Evolutionary conservation across 345 rosid species (phyloP).

Genomic region (Brassica incana): DNA sequence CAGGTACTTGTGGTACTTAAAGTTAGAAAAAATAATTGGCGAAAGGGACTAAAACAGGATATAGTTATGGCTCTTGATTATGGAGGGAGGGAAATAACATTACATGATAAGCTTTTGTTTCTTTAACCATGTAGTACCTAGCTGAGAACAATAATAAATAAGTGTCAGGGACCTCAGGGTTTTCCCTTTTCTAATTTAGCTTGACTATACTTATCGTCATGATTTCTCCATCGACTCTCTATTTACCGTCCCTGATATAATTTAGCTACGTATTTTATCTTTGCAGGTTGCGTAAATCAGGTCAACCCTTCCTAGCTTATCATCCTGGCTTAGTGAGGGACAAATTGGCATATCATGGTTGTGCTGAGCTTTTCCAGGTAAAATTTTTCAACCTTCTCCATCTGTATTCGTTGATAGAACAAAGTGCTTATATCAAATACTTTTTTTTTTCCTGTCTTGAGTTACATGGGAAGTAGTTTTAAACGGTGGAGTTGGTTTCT

Average conservation of each 20-base stretch:
- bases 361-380: conserved; percentile 98
- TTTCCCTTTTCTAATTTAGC: neutral
- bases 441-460: neutral
- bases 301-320: conserved; percentile 80
- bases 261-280: conserved; percentile 13
- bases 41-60: neutral
- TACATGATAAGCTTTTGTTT: conserved; percentile 8
- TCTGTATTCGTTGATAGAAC: conserved; percentile 20
- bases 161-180: neutral
- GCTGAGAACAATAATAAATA: conserved; percentile 8
- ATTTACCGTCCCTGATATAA: conserved; percentile 17
- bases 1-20: conserved; percentile 68
- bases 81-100: neutral
- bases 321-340: conserved; percentile 90
- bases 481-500: conserved; percentile 17
- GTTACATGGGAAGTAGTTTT: conserved; percentile 25
- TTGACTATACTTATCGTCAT: neutral
- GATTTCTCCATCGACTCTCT: neutral
- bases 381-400: conserved; percentile 26
- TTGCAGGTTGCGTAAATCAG: conserved; percentile 69
- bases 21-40: neutral
- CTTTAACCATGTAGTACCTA: neutral
- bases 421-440: neutral
- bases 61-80: conserved; percentile 6
- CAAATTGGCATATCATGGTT: conserved; percentile 92